phyloP scores from a whole-genome alignment of 1,284 basidiomycete species.

The Microstroma glucosiphilum region DNA sequence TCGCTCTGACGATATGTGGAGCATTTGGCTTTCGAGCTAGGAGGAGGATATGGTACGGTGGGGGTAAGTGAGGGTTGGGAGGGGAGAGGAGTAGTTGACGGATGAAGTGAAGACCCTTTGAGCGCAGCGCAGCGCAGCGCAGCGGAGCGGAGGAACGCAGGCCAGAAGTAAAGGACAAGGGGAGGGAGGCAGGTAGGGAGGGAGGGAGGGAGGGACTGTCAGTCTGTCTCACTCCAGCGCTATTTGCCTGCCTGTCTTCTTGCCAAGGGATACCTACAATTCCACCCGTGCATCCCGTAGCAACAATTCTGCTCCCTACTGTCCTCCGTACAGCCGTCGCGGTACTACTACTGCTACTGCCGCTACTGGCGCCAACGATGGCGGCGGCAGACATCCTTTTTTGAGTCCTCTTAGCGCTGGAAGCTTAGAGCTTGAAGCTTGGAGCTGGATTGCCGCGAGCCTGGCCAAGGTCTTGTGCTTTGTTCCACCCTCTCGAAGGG shows the following conservation, averaged over 20 bases:
- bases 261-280: background rate
- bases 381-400: no score
- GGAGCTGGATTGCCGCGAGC: no score
- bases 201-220: background rate
- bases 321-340: no score
- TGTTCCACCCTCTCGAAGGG: no score
- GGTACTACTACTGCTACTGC: no score
- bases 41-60: conserved; percentile 3
- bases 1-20: background rate
- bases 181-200: no score
- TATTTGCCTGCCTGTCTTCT: background rate
- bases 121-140: background rate
- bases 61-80: background rate
- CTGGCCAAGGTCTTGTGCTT: no score
- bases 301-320: conserved; percentile 1
- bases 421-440: no score
- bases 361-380: no score
- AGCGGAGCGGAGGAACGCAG: no score
- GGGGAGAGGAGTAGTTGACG: background rate
- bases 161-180: no score
- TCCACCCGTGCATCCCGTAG: conserved; percentile 1
- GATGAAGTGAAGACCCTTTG: background rate
- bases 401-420: no score
- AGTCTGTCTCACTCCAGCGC: background rate
- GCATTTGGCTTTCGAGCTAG: conserved; percentile 1